Conservation (phyloP, 2,329 filamentous ascomycete genomes). For the Colletotrichum tropicale region DNA sequence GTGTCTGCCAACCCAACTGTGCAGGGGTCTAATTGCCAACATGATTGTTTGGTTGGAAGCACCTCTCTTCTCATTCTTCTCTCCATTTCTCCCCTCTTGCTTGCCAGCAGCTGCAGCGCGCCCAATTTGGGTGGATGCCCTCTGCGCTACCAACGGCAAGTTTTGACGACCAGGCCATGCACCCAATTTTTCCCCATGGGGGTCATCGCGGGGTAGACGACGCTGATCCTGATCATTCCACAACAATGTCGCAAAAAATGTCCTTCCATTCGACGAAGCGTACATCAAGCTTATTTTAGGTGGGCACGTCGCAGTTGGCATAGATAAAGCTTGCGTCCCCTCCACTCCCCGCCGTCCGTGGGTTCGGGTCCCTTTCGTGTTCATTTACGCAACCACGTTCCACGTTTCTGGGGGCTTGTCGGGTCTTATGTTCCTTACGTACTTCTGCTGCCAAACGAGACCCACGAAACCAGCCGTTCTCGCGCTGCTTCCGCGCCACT, state of each 20-base stretch:
- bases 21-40: neutral
- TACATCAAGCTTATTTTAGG: conserved; percentile 7
- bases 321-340: conserved; percentile 18
- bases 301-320: conserved; percentile 1
- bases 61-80: neutral
- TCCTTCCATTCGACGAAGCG: neutral
- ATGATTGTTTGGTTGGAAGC: neutral
- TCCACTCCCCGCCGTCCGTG: neutral
- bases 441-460: neutral
- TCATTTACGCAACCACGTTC: neutral
- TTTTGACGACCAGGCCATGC: conserved; percentile 3
- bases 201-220: conserved; percentile 13
- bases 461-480: neutral
- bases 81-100: neutral
- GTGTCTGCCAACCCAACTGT: conserved; percentile 4
- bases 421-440: neutral
- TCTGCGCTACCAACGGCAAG: neutral
- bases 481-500: too few relatives aligned
- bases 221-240: conserved; percentile 10
- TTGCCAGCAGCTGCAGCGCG: neutral
- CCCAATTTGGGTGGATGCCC: neutral
- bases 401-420: neutral
- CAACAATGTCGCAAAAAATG: neutral
- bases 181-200: conserved; percentile 13
- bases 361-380: neutral